A percentile compares a stretch with the other conserved stretches of the same genome.
phyloP scores from a whole-genome alignment of 768 basidiomycete species.

The Tulasnella sp. region DNA sequence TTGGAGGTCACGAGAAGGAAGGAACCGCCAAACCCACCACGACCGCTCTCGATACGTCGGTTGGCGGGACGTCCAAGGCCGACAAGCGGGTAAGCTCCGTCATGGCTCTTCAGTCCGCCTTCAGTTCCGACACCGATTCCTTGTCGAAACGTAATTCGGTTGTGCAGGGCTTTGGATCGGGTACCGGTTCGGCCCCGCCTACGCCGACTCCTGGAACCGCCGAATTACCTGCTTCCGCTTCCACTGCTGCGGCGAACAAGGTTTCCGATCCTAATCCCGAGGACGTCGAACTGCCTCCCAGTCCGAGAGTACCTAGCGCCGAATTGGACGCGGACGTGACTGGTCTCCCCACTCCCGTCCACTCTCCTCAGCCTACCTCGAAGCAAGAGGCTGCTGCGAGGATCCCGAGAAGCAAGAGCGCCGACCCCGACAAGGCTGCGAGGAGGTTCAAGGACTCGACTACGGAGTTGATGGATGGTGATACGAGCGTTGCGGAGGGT shows the following conservation, averaged over 20 bases:
- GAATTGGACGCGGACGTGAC: constrained; percentile 15
- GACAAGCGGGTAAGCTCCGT: constrained; percentile 15
- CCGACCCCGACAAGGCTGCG: background rate
- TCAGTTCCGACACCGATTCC: constrained; percentile 13
- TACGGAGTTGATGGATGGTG: background rate
- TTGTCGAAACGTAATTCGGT: background rate
- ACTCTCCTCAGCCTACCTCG: constrained; percentile 32
- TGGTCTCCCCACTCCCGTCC: constrained; percentile 35
- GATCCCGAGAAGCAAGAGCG: background rate
- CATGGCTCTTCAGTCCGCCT: constrained; percentile 14
- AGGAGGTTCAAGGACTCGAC: background rate
- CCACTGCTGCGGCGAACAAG: background rate
- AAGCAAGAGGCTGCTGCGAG: constrained; percentile 29
- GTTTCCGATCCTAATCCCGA: background rate
- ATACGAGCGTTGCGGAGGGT: background rate
- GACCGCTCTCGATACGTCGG: background rate
- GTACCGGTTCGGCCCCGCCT: constrained; percentile 15
- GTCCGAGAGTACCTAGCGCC: background rate
- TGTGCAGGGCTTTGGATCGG: background rate
- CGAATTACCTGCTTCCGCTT: background rate
- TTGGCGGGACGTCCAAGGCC: background rate
- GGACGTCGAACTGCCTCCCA: constrained; percentile 12
- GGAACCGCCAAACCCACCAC: background rate
- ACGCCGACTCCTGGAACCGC: constrained; percentile 19
- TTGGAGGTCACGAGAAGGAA: background rate